Evolutionary conservation across 2,329 filamentous ascomycete genomes (phyloP).

Genomic region (Cercospora zeina): DNA sequence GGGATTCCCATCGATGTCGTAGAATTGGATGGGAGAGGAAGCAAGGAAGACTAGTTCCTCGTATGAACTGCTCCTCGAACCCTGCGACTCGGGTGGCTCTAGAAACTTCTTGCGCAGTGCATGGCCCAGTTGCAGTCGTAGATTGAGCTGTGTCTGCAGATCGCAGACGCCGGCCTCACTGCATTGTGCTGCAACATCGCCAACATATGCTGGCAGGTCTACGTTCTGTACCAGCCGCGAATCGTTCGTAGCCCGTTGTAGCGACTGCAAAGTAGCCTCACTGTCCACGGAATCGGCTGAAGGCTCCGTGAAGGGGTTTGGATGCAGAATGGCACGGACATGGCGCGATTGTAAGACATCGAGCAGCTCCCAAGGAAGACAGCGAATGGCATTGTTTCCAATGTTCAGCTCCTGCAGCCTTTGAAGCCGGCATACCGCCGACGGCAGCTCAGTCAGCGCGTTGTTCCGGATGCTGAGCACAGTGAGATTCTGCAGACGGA

Average conservation of each 20-base stretch:
- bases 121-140: constrained; percentile 30
- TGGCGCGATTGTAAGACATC: constrained; percentile 54
- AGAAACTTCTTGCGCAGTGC: constrained; percentile 26
- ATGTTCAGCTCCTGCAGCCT: constrained; percentile 66
- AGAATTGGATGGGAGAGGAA: constrained; percentile 33
- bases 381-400: constrained; percentile 62
- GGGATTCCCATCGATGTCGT: constrained; percentile 38
- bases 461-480: constrained; percentile 68
- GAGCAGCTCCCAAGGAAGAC: constrained; percentile 64
- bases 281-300: constrained; percentile 24
- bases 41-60: constrained; percentile 39
- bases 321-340: constrained; percentile 57
- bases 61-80: constrained; percentile 17
- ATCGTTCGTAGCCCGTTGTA: constrained; percentile 3
- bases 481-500: constrained; percentile 62
- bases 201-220: constrained; percentile 23
- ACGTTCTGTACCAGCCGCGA: constrained; percentile 19
- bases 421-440: constrained; percentile 58
- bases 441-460: constrained; percentile 60
- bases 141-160: constrained; percentile 27
- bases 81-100: background rate
- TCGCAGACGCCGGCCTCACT: constrained; percentile 18
- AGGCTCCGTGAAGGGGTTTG: constrained; percentile 58
- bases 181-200: constrained; percentile 18
- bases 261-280: background rate